Percentiles rank a stretch among this genome's conserved stretches.
Conservation (phyloP, 306 rosid species). For the Cicer arietinum region DNA sequence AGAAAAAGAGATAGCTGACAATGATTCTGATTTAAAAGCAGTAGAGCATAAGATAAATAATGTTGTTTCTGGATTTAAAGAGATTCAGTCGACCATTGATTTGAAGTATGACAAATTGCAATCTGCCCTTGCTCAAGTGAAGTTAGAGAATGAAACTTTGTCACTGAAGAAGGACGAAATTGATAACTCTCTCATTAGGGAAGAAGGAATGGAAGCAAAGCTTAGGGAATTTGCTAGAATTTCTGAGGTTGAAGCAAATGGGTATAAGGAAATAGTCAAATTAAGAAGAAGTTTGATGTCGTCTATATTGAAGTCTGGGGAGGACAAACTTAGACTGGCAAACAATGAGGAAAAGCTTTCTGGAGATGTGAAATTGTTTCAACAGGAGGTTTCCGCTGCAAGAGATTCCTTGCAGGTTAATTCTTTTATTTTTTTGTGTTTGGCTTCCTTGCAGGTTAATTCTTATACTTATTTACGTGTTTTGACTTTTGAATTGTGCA, state of each 20-base stretch:
- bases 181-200: constrained; percentile 55
- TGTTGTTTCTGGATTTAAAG: constrained; percentile 67
- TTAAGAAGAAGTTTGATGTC: constrained; percentile 71
- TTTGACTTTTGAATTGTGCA: constrained; percentile 28
- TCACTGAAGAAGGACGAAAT: constrained; percentile 61
- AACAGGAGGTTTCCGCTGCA: constrained; percentile 65
- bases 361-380: constrained; percentile 65
- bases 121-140: constrained; percentile 58
- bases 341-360: constrained; percentile 74
- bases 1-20: constrained; percentile 74
- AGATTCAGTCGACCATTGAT: constrained; percentile 61
- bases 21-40: constrained; percentile 57
- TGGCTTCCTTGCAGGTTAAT: constrained; percentile 66
- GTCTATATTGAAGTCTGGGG: constrained; percentile 66
- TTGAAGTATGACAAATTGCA: constrained; percentile 61
- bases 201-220: constrained; percentile 60
- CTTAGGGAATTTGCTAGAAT: constrained; percentile 58
- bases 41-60: constrained; percentile 65
- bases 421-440: constrained; percentile 35
- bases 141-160: constrained; percentile 59
- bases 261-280: constrained; percentile 54
- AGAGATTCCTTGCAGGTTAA: constrained; percentile 77
- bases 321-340: constrained; percentile 66
- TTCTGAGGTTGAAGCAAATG: constrained; percentile 72
- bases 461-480: constrained; percentile 37